Percentiles rank a stretch among this genome's conserved stretches.
phyloP scores from a whole-genome alignment of 305 asterid genomes.

The Rubia tinctorum region DNA sequence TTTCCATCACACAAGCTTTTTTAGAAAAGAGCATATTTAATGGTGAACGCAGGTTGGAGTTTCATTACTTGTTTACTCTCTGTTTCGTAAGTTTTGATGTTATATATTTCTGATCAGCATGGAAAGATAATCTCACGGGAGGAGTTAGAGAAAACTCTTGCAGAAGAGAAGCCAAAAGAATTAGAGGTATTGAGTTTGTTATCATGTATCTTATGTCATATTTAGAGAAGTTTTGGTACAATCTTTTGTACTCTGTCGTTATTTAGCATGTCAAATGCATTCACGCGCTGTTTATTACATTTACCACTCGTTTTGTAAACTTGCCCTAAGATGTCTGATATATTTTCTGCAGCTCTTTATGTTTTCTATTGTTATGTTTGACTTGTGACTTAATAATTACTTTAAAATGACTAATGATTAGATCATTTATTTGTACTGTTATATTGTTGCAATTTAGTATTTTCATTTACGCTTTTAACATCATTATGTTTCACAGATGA shows the following conservation, averaged over 20 bases:
- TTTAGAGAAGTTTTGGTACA: neutral
- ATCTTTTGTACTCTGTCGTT: neutral
- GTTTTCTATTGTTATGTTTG: neutral
- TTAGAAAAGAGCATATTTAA: neutral
- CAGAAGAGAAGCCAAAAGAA: slow-evolving; percentile 74
- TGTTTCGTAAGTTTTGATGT: slow-evolving; percentile 3
- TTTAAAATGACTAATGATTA: neutral
- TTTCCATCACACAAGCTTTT: neutral
- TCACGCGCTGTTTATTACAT: neutral
- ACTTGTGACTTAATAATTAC: neutral
- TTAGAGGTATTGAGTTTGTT: slow-evolving; percentile 51
- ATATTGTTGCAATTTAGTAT: neutral
- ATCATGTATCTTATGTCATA: slow-evolving; percentile 1
- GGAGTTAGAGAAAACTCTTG: slow-evolving; percentile 59
- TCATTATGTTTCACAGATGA: slow-evolving; percentile 38
- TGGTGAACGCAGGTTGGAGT: neutral
- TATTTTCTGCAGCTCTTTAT: neutral
- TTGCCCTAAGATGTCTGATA: neutral
- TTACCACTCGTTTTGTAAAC: neutral
- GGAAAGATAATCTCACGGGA: slow-evolving; percentile 74
- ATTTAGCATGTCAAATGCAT: neutral
- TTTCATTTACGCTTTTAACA: neutral
- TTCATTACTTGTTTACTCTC: slow-evolving; percentile 7
- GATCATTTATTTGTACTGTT: neutral
- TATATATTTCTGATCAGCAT: slow-evolving; percentile 43